phyloP scores from a whole-genome alignment of 768 basidiomycete species.

The Lentinula lateritia region DNA sequence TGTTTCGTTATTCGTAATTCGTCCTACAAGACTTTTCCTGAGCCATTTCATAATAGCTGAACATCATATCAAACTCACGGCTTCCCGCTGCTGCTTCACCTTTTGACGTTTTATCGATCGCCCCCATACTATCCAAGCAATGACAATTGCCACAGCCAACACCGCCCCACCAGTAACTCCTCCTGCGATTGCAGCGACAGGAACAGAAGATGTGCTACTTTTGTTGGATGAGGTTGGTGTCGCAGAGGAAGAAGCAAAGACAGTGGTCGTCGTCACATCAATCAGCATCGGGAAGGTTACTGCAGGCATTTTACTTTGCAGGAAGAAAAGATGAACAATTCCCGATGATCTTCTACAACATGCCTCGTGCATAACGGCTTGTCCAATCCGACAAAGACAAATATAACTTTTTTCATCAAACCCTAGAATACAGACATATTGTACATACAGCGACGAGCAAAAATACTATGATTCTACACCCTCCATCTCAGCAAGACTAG shows the following conservation, averaged over 20 bases:
- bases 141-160: constrained; percentile 35
- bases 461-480: background rate
- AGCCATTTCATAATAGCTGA: background rate
- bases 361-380: background rate
- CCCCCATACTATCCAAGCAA: constrained; percentile 45
- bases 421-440: background rate
- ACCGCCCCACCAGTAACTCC: constrained; percentile 42
- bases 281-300: background rate
- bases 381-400: background rate
- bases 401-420: background rate
- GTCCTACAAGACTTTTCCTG: constrained; percentile 14
- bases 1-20: constrained; percentile 22
- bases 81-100: constrained; percentile 24
- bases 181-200: constrained; percentile 45
- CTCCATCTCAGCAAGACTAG: constrained; percentile 60
- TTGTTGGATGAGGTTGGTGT: background rate
- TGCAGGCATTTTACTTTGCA: background rate
- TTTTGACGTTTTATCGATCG: constrained; percentile 31
- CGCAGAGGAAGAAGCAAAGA: constrained; percentile 3
- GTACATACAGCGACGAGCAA: background rate
- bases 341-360: background rate
- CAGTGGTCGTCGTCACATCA: constrained; percentile 4
- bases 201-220: constrained; percentile 20
- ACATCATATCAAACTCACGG: constrained; percentile 12
- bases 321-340: background rate